Conservation (phyloP, 2,329 filamentous ascomycete species). For the Hypoxylon sp. region DNA sequence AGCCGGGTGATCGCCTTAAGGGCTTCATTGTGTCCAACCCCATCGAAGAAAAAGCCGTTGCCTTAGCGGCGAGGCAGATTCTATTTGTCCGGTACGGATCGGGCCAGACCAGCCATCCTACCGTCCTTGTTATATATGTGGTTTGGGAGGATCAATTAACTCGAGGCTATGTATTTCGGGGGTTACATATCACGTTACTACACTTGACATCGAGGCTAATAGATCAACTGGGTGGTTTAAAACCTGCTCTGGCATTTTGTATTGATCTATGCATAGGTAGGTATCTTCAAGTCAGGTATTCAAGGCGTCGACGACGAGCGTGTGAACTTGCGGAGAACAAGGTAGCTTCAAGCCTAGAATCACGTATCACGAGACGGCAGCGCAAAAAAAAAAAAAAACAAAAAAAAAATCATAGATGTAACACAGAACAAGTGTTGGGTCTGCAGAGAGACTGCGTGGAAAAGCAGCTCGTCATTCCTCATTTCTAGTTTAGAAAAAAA, state of each 20-base stretch:
- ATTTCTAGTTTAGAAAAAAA: conserved; percentile 2
- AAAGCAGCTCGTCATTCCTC: conserved; percentile 3
- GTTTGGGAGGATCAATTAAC: not conserved
- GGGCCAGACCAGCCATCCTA: not conserved
- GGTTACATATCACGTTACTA: not conserved
- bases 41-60: not conserved
- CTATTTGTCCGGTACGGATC: not conserved
- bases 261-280: not conserved
- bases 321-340: not conserved
- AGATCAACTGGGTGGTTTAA: not conserved
- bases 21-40: not conserved
- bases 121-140: not conserved
- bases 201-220: not conserved
- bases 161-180: not conserved
- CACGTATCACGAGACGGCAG: not conserved
- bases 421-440: not conserved
- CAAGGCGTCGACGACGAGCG: not conserved
- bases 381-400: too few relatives aligned
- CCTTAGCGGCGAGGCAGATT: not conserved
- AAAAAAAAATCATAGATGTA: not conserved
- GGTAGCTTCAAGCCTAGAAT: not conserved
- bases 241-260: not conserved
- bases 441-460: not conserved
- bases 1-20: too few relatives aligned
- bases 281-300: not conserved